Evolutionary conservation across 768 basidiomycete species (phyloP), one percentile per base, ranked within the genome.

Genomic region (Arthromyces matolae): DNA sequence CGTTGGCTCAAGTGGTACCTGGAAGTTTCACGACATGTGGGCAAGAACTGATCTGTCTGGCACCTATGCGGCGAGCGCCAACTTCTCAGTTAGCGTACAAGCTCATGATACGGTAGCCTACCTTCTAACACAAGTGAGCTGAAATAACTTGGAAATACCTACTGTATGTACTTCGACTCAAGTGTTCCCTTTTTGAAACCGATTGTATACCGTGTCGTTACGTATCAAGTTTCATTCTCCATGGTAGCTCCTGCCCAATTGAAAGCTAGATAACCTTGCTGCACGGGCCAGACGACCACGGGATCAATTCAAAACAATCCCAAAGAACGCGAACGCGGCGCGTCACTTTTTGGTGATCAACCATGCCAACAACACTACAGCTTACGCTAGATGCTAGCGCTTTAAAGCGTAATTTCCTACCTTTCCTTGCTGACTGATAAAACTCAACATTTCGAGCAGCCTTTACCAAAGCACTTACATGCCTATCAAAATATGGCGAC

Each of bases 401-500:
- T 22, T 58, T 80, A 44, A 80, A 78, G 64, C 67, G 77, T 79
- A 66, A 43, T 63, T 50, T n/a, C n/a, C n/a, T n/a, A n/a, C n/a
- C 47, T 42, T 49, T 45, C 40, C 28, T 25, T 56, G 20, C 20
- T 45, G 24, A 50, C 35, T 42, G 49, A 51, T 8, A 42, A 50
- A 24, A 20, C 47, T 51, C 32, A 52, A 48, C 56, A 59, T 42
- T 47, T 47, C 36, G 60, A 42, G 39, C 55, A 92, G 90, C 83
- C 43, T 83, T 92, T 59, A 82, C 84, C 22, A 84, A 77, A 62
- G 84, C 86, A 10, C 68, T 93, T 39, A 71, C 78, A 4, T 93
- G 91, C 64, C 70, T 92, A 35, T 83, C 89, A 29, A 82, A 78
- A 67, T 92, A 89, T 61, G 87, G 90, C 41, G 90, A 93, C 50